Percentiles rank a stretch among this genome's conserved stretches.
phyloP scores from a whole-genome alignment of 352 stramenopile species.

The Phytophthora hibernalis region DNA sequence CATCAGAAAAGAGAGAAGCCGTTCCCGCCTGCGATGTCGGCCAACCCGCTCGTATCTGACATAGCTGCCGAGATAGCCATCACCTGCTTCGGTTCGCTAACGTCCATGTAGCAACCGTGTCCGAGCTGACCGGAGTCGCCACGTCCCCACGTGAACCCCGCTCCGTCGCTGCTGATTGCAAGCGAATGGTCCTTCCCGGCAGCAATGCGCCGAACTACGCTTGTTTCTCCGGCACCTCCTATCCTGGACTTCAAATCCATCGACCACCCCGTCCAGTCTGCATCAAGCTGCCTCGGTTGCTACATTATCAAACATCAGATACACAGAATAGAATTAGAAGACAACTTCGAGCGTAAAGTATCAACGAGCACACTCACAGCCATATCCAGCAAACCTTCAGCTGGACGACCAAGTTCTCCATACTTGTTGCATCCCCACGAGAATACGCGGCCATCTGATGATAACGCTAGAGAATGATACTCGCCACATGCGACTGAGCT shows the following conservation, averaged over 20 bases:
- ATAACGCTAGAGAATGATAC: conserved; percentile 75
- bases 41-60: conserved; percentile 22
- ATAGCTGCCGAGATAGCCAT: conserved; percentile 50
- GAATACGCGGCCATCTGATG: conserved; percentile 65
- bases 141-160: conserved; percentile 74
- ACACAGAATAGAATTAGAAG: conserved; percentile 9
- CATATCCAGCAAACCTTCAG: conserved; percentile 47
- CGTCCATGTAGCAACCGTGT: conserved; percentile 69
- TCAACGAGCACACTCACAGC: conserved; percentile 36
- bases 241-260: conserved; percentile 42
- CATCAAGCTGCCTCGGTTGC: conserved; percentile 52
- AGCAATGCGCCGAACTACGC: conserved; percentile 59
- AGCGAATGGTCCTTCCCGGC: conserved; percentile 75
- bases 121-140: conserved; percentile 73
- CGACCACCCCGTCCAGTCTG: conserved; percentile 49
- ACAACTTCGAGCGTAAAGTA: not conserved
- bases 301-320: conserved; percentile 19
- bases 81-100: conserved; percentile 63
- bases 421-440: conserved; percentile 82
- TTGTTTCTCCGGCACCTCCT: conserved; percentile 22
- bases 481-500: conserved; percentile 71
- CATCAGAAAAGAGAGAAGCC: conserved; percentile 52
- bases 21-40: conserved; percentile 44
- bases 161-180: conserved; percentile 59
- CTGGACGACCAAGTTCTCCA: conserved; percentile 58